Evolutionary conservation across 2,329 filamentous ascomycete species (phyloP).

Genomic region (Sphaerulina musiva): DNA sequence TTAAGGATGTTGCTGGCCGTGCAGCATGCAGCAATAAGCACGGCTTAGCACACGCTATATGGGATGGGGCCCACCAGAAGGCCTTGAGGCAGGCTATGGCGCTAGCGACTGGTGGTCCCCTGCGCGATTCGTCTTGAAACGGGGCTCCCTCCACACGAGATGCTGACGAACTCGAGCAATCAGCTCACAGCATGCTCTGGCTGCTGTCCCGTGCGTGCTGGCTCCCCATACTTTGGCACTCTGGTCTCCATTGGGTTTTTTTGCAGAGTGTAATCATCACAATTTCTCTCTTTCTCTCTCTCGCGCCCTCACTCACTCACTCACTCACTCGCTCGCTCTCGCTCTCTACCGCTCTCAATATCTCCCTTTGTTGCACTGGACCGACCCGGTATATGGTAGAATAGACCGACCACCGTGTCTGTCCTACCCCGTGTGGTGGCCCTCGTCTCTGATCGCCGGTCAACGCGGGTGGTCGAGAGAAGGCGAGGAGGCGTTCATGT

Average conservation of each 20-base stretch:
- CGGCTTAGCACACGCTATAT: conserved; percentile 1
- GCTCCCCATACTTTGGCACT: too few relatives aligned
- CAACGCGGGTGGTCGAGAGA: background rate
- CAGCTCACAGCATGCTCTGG: background rate
- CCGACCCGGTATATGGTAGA: too few relatives aligned
- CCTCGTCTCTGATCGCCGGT: background rate
- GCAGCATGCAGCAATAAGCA: conserved; percentile 4
- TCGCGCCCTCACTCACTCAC: too few relatives aligned
- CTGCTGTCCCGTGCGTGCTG: conserved; percentile 1
- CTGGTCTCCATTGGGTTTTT: too few relatives aligned
- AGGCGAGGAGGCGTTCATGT: background rate
- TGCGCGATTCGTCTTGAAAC: conserved; percentile 9
- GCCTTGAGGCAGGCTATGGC: background rate
- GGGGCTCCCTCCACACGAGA: conserved; percentile 2
- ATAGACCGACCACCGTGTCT: background rate
- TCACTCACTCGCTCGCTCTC: too few relatives aligned
- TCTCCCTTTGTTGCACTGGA: too few relatives aligned
- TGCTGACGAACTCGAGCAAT: conserved; percentile 2
- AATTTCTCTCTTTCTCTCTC: background rate
- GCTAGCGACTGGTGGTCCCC: background rate
- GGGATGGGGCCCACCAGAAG: background rate
- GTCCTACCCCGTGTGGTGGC: background rate
- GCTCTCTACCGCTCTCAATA: too few relatives aligned
- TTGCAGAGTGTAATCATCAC: conserved; percentile 1
- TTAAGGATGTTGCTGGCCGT: background rate